Evolutionary conservation across 768 basidiomycete genomes (phyloP), one percentile per base, ranked within the genome.

Genomic region (Tulasnella calospora): DNA sequence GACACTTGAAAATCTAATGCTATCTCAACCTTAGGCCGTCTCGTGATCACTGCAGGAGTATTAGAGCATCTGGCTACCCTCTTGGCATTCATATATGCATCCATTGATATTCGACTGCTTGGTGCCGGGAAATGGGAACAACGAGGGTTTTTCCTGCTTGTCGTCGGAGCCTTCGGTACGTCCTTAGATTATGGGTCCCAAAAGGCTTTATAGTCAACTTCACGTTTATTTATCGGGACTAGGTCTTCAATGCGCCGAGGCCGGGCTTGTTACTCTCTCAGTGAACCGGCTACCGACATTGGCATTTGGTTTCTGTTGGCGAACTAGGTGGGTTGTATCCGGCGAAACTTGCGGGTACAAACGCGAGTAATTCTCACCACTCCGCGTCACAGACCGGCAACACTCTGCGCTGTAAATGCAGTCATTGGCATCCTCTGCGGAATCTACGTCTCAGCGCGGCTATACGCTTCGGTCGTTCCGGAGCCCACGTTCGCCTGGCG

Each of bases 211-310:
- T 21, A 5, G 47, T 9, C 23, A 35, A 47, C 27, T 46, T 17
- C 44, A 74, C 5, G 46, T 55, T 55, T 41, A 21, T 74, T 6
- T 19, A 3, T 7, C 38, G 38, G 30, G 17, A 33, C 47, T 30
- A 74, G 74, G 74, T 23, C 35, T 57, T 74, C 74, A 57, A 67
- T 67, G 61, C 33, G 74, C 74, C 7, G 44, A 35, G 46, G 74
- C 44, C 38, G 33, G 46, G 46, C 51, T 57, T 47, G 15, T 36
- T 10, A 35, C 21, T 15, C 47, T 74, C 23, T 23, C 35, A 3
- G 46, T 67, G 23, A 67, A 35, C 27, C 61, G 61, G 6, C 33
- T 67, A 67, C 61, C 61, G 10, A 67, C 30, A 17, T 51, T 74
- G 46, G 9, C 27, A 13, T 74, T 74, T 38, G 74, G 44, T 47